Evolutionary conservation across 495 filamentous ascomycete species (phyloP), one percentile per base, ranked within the genome.

Genomic region (Rostrohypoxylon terebratum): DNA sequence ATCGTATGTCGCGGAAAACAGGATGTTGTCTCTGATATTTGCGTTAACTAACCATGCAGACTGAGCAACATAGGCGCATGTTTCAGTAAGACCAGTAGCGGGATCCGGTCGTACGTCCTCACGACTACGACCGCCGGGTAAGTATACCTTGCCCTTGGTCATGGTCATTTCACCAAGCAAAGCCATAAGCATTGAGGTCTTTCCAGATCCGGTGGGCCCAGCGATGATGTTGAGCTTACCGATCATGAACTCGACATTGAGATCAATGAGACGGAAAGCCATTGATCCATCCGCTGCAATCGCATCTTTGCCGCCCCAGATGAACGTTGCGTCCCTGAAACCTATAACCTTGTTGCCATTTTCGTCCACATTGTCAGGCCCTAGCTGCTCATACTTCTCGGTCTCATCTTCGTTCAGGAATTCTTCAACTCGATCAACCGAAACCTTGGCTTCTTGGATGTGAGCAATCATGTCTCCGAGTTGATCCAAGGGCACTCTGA

Each of bases 401-500:
- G 96, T 98, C 80, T 99, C 96, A 23, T 97, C 93, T 77, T 99
- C 96, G 60, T 88, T 91, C 59, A 99, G 79, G 77, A 97, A 99
- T 69, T 97, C 92, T 75, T 99, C 96, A 18, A 99, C 93, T 81
- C 96, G 94, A 76, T 97, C 94, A 50, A 99, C 87, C 1, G 96
- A 98, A 33, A 99, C 96, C 82, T 96, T 96, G 9, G 94, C 93
- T 81, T 99, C 96, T 81, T 97, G 94, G 7, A 99, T 94, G 77
- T 97, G 97, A 38, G 96, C 97, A 76, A 99, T 89, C 96, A 99
- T 99, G 77, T 99, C 96, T 50, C 96, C 96, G 4, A 99, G 85
- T 77, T 98, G 96, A 80, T 99, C 96, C 58, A 99, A 81, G 8
- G 96, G 96, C 62, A 97, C 91, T 42, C 96, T 90, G 28, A 99